phyloP scores from a whole-genome alignment of 2,329 filamentous ascomycete species.

The Teratosphaeria pseudoeucalypti region DNA sequence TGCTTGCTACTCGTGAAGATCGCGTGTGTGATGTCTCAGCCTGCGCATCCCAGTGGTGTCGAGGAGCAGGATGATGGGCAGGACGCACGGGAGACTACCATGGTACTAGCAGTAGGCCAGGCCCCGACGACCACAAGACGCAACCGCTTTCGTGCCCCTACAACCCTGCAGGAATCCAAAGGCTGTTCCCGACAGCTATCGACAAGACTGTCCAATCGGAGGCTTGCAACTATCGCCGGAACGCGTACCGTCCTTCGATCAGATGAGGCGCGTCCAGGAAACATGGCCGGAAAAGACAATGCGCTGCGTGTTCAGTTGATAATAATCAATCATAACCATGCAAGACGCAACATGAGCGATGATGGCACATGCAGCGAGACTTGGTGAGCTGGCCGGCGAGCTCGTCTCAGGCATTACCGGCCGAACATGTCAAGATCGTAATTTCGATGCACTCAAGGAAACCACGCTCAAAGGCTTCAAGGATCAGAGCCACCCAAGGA shows the following conservation, averaged over 20 bases:
- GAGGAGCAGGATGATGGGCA: neutral
- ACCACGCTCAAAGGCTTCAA: slow-evolving; percentile 30
- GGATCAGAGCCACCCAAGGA: slow-evolving; percentile 33
- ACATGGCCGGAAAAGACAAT: neutral
- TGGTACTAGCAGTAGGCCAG: neutral
- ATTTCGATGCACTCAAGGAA: slow-evolving; percentile 29
- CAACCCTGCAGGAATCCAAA: neutral
- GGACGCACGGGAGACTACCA: neutral
- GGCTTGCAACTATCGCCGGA: neutral
- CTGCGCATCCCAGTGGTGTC: neutral
- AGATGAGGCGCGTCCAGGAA: neutral
- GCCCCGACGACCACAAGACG: neutral
- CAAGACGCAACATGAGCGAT: slow-evolving; percentile 37
- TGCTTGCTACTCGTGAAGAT: neutral
- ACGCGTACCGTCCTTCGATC: neutral
- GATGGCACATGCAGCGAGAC: slow-evolving; percentile 62
- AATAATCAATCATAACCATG: neutral
- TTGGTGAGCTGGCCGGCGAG: slow-evolving; percentile 58
- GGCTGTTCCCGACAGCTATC: neutral
- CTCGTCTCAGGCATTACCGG: slow-evolving; percentile 56
- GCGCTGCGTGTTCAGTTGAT: too few relatives aligned
- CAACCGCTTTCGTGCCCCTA: neutral
- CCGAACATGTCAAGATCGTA: slow-evolving; percentile 21
- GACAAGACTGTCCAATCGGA: neutral
- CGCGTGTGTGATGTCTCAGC: neutral